Evolutionary conservation across 768 basidiomycete genomes (phyloP), one percentile per base, ranked within the genome.

Genomic region (Dictyophora rubrovolvata): DNA sequence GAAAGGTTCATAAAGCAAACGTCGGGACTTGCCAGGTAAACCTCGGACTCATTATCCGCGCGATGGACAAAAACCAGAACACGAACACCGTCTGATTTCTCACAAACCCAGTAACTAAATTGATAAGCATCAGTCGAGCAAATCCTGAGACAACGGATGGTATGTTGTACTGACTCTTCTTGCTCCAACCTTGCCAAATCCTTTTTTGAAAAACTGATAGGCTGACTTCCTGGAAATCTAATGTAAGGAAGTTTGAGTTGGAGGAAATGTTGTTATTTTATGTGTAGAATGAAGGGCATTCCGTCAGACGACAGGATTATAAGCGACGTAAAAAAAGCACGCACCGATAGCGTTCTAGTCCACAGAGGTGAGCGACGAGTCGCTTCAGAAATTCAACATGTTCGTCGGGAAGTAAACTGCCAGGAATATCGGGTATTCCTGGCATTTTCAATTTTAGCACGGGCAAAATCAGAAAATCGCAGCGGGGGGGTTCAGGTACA

Each of bases 191-290:
- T 83, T 11, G 77, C 76, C 37, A 98, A 69, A 67, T 92, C 87
- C 53, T 70, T 75, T 11, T 71, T 66, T 5, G 81, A 77, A 72
- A 99, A 98, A 70, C 92, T 94, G 67, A 99, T 84, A 18, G 95
- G 95, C 68, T 98, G 96, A 66, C 89, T 89, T 21, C 96, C 95
- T 17, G 95, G 95, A 72, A 98, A 99, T 63, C 90, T 93, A 23
- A 20, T 33, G 7, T 5, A 60, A 22, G 48, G 23, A 12, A 18
- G 28, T 46, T 49, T n/a, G 17, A 42, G 21, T 55, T n/a, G 36
- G 12, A 18, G 48, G 42, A 21, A n/a, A 4, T 9, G 12, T 28
- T 20, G 20, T 22, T 54, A 55, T n/a, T 33, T 37, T 36, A 7
- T 52, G 47, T 37, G 54, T 35, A 63, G 34, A 35, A 54, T 12